Conservation (phyloP, 2,329 filamentous ascomycete species). For the Microdochium nivale region DNA sequence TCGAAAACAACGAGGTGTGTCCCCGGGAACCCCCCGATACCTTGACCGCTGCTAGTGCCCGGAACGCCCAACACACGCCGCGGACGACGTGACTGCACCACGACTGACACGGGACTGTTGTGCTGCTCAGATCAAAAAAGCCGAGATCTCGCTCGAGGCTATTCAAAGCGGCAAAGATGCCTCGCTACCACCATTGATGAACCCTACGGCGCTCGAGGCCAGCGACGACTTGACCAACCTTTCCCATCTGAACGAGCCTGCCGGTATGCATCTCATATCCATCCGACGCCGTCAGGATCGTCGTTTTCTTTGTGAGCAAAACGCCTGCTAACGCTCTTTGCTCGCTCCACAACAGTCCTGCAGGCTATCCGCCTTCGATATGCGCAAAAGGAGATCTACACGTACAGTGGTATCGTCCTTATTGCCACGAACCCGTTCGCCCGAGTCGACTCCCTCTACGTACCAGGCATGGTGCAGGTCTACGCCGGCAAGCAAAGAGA, state of each 20-base stretch:
- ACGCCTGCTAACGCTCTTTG: slow-evolving; percentile 4
- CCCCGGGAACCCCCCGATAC: slow-evolving; percentile 2
- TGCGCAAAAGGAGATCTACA: slow-evolving; percentile 98
- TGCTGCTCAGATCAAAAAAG: slow-evolving; percentile 57
- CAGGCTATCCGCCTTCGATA: slow-evolving; percentile 97
- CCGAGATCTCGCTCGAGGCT: slow-evolving; percentile 69
- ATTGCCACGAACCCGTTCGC: slow-evolving; percentile 99
- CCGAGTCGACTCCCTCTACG: slow-evolving; percentile 93
- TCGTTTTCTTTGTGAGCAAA: background rate
- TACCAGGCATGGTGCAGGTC: slow-evolving; percentile 98
- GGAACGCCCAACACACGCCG: too few species aligned
- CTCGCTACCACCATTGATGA: slow-evolving; percentile 88
- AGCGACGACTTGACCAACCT: slow-evolving; percentile 96
- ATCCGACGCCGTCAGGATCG: background rate
- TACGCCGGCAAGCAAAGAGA: slow-evolving; percentile 96
- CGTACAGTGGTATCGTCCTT: slow-evolving; percentile 95
- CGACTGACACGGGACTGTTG: background rate
- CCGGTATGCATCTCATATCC: slow-evolving; percentile 51
- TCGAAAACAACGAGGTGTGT: slow-evolving; percentile 86
- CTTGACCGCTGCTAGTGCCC: too few species aligned
- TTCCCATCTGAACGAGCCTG: slow-evolving; percentile 96
- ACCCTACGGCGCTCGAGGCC: slow-evolving; percentile 94
- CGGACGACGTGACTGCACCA: background rate
- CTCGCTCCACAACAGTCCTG: slow-evolving; percentile 52
- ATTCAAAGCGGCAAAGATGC: slow-evolving; percentile 70